Percentiles rank a stretch among this genome's conserved stretches.
phyloP scores from a whole-genome alignment of 345 rosid genomes.

The Aquilaria yunnanensis region DNA sequence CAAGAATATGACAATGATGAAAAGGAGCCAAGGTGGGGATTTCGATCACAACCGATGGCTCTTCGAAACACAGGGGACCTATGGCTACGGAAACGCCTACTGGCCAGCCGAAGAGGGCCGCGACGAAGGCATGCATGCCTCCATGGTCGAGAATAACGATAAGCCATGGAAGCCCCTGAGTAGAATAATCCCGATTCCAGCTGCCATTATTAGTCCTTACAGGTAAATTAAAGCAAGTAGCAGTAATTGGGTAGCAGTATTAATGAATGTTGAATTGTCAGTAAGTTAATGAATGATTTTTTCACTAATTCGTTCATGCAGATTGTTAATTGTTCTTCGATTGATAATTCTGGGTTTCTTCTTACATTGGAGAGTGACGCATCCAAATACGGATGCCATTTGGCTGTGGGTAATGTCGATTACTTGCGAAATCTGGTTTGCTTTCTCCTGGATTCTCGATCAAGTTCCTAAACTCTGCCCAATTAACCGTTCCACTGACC shows the following conservation, averaged over 20 bases:
- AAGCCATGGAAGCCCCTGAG: slow-evolving; percentile 95
- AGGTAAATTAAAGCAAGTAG: slow-evolving; percentile 25
- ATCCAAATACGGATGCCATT: slow-evolving; percentile 77
- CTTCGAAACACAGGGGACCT: slow-evolving; percentile 80
- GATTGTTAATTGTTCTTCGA: slow-evolving; percentile 52
- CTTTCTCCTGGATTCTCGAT: slow-evolving; percentile 93
- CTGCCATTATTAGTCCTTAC: slow-evolving; percentile 72
- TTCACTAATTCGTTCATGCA: slow-evolving; percentile 4
- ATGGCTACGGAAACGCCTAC: slow-evolving; percentile 80
- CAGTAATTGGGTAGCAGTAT: neutral
- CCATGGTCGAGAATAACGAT: slow-evolving; percentile 54
- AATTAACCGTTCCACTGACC: slow-evolving; percentile 76
- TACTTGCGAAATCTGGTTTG: slow-evolving; percentile 85
- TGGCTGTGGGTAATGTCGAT: slow-evolving; percentile 93
- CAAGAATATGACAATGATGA: slow-evolving; percentile 80
- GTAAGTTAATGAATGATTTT: too few species aligned
- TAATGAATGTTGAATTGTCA: too few species aligned
- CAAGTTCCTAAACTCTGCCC: slow-evolving; percentile 83
- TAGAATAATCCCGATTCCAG: slow-evolving; percentile 47
- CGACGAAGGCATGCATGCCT: slow-evolving; percentile 48
- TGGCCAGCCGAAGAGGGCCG: slow-evolving; percentile 78
- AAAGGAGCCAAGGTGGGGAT: slow-evolving; percentile 73
- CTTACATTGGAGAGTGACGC: slow-evolving; percentile 65
- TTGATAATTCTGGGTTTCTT: slow-evolving; percentile 64
- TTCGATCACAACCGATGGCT: slow-evolving; percentile 89